Base-by-base conservation (phyloP, 176 grass and related monocot species). In the Phyllostachys edulis region DNA sequence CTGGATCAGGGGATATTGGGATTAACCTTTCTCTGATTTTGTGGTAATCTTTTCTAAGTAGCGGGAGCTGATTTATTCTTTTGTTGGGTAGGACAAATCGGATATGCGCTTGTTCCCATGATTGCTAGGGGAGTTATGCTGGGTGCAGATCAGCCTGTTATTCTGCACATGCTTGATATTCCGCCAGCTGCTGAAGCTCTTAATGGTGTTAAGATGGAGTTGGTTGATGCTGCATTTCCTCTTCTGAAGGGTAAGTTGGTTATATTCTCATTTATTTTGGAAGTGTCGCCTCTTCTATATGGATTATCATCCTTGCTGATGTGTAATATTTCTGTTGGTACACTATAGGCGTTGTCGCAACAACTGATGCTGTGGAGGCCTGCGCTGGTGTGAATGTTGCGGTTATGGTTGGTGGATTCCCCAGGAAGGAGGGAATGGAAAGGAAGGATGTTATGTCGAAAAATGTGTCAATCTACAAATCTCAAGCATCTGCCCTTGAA, bases 111-210 rank as follows among this genome's bases (percentile, higher is more conserved):
- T 5, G 96, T 99, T 70, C 93, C 93, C 26, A 99, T 99, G 96
- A 85, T 99, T 92, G 96, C 96, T 29, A 94, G 96, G 78, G 96
- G 96, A 71, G 42, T 92, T 42, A 94, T 99, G 96, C 82, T 99
- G 20, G 96, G 96, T 68, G 74, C 85, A 27, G 91, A 99, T 75
- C 96, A 99, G 60, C 96, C 96, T 84, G 93, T 99, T 85, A 99
- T 99, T 86, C 78, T 99, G 73, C 96, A 99, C 85, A 96, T 99
- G 96, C 93, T 99, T 2, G 96, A 99, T 71, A 99, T 99, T 89
- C 88, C 91, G 2, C 88, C 86, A 67, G 91, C 93, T 76, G 90
- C 91, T 77, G 96, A 96, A 84, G 73, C 93, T 67, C 93, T 96
- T 9, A 92, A 99, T 75, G 96, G 96, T 0, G 93, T 99, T 32